Base-by-base conservation (phyloP, 1,284 basidiomycete species). In the Tilletia caries region DNA sequence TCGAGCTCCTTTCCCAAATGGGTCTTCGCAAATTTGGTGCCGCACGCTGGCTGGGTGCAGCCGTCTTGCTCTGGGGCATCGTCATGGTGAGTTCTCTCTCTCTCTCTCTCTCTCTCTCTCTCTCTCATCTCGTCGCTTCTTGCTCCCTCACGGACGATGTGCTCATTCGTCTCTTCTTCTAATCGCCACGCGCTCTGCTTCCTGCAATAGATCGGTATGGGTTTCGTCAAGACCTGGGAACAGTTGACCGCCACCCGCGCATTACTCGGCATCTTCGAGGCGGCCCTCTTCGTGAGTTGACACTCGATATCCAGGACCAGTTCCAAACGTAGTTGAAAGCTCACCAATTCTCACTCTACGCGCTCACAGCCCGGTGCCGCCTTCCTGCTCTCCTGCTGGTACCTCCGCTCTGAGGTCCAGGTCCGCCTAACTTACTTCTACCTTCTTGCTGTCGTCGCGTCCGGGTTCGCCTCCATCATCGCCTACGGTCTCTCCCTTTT, bases 301-400 rank as follows among this genome's bases (percentile, higher is more conserved):
- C 3, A 10, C 20, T 44, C 20, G 43, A 23, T 50, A 50, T 50
- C 25, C 46, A 23, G 4, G 6, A 5, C 5, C 5, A 4, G 46
- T 50, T 50, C 46, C 6, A 18, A n/a, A n/a, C n/a, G n/a, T n/a
- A n/a, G 46, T 23, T 50, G 6, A 50, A 18, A 5, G 20, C 25
- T 4, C 4, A 4, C 6, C 18, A 54, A 54, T 25, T 13, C 3
- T 54, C 15, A 8, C 52, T 27, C 29, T 27, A 4, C 23, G 5
- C 23, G n/a, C 23, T 13, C 15, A 5, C 52, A 54, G 52, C 79
- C 77, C 13, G 75, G 76, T 12, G 82, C 79, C 65, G 83, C 84
- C 1, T 85, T 81, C 77, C 78, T 86, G n/a, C 82, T 86, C 69
- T 82, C 84, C 4, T 83, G 79, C 46, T 86, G 85, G 86, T 86